A percentile compares a stretch with the other conserved stretches of the same genome.
Evolutionary conservation across 139 green algal species (phyloP).

Genomic region (Cymbomonas tetramitiformis): DNA sequence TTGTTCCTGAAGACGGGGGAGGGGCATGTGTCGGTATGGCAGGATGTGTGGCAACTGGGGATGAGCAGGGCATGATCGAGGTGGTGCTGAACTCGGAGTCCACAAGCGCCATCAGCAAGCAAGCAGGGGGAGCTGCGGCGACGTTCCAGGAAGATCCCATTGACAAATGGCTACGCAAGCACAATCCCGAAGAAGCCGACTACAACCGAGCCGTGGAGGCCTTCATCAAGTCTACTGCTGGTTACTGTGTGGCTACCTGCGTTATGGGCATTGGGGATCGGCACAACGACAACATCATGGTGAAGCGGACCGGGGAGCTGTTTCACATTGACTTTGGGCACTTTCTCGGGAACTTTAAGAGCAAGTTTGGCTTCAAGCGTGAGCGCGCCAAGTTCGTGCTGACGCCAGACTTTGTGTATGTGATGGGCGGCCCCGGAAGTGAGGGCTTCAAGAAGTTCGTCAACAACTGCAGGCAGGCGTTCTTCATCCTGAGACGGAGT

Average conservation of each 20-base stretch:
- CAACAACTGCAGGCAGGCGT: constrained; percentile 12
- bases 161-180: constrained; percentile 8
- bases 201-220: constrained; percentile 30
- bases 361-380: constrained; percentile 22
- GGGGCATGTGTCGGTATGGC: too few species aligned
- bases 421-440: constrained; percentile 14
- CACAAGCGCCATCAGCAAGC: constrained; percentile 22
- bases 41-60: too few species aligned
- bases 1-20: too few species aligned
- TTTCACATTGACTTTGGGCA: constrained; percentile 68
- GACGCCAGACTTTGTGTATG: constrained; percentile 23
- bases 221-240: constrained; percentile 82
- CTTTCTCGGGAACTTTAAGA: constrained; percentile 27
- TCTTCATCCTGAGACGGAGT: constrained; percentile 13
- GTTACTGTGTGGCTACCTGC: constrained; percentile 94
- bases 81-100: constrained; percentile 51
- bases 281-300: constrained; percentile 91
- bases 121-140: constrained; percentile 4
- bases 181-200: constrained; percentile 2
- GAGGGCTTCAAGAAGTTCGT: constrained; percentile 5
- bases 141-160: constrained; percentile 18
- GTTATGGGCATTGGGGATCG: constrained; percentile 84
- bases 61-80: constrained; percentile 79
- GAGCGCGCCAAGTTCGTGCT: constrained; percentile 20
- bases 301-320: constrained; percentile 62